These are phyloP conservation scores for Medicago ruthenica DNA, from an alignment of 306 rosid species.

Conservation along the genomic window DNA sequence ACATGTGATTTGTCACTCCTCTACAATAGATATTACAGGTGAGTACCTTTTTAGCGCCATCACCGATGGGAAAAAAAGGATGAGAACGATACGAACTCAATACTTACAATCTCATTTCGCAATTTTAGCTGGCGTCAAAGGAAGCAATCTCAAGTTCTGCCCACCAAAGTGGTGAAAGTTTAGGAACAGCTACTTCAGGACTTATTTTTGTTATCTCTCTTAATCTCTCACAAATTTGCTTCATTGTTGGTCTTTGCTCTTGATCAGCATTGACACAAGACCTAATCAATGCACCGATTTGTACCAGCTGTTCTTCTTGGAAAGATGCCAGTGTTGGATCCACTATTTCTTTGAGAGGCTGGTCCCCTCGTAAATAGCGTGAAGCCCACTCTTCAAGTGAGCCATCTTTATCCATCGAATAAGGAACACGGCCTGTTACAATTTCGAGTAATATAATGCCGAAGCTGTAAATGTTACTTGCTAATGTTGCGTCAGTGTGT, in stretches of 20 bases:
- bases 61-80: conserved; percentile 33
- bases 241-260: conserved; percentile 65
- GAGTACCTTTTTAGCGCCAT: conserved; percentile 38
- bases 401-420: conserved; percentile 53
- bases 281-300: conserved; percentile 59
- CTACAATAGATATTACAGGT: conserved; percentile 46
- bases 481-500: conserved; percentile 45
- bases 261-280: conserved; percentile 62
- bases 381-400: conserved; percentile 74
- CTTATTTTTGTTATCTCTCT: conserved; percentile 77
- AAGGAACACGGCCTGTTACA: conserved; percentile 79
- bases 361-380: conserved; percentile 58
- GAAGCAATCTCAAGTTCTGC: conserved; percentile 94
- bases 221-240: conserved; percentile 63
- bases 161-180: conserved; percentile 98
- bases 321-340: conserved; percentile 77
- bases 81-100: conserved; percentile 40
- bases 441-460: conserved; percentile 83
- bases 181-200: conserved; percentile 80
- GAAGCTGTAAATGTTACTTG: conserved; percentile 76
- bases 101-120: conserved; percentile 40
- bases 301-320: conserved; percentile 65
- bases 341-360: conserved; percentile 58
- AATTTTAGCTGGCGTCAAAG: conserved; percentile 58
- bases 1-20: conserved; percentile 53